Base-by-base conservation (phyloP, 2,329 filamentous ascomycete genomes). In the Metarhizium sp. region DNA sequence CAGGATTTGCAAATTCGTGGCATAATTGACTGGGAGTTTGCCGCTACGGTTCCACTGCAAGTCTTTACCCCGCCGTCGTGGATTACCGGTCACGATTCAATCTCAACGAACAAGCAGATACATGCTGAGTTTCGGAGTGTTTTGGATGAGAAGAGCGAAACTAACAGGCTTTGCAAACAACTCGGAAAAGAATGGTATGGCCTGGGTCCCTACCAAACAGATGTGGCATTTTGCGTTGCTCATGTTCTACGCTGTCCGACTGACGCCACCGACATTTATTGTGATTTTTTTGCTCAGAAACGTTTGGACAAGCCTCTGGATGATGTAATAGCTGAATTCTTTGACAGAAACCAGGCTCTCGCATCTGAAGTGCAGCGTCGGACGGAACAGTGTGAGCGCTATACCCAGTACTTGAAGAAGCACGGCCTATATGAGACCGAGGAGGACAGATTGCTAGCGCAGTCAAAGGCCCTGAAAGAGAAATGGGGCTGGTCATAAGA, bases 11-110 rank as follows among this genome's bases (percentile, higher is more conserved):
- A 48, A 2, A 62, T 67, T 18, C 55, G 51, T 16, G 61, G 57
- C n/a, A 59, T 66, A 20, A 61, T 66, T 51, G 65, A 66, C 54
- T 66, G 64, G 65, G 64, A 66, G 53, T 67, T 61, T 48, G 14
- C 60, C 36, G 51, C 38, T 10, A 59, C 58, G 8, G 42, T 62
- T 53, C 59, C 59, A 32, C 55, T 40, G 3, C 53, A 60, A 32
- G 18, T 57, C 5, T 60, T 61, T 40, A 57, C 57, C 11, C 58
- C 63, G 8, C 58, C 59, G 30, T 61, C 59, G 20, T 61, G 59
- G 60, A 57, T 61, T 40, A 62, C 60, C 30, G 52, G 51, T n/a
- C 53, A 60, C 51, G 58, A 55, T 51, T 49, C 18, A 14, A 25
- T 47, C 5, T 16, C 46, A 30, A 58, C 51, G 40, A 53, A 49